These are phyloP conservation scores for Yamadazyma laniorum DNA, from an alignment of 805 yeast genomes.

Conservation along the genomic window DNA sequence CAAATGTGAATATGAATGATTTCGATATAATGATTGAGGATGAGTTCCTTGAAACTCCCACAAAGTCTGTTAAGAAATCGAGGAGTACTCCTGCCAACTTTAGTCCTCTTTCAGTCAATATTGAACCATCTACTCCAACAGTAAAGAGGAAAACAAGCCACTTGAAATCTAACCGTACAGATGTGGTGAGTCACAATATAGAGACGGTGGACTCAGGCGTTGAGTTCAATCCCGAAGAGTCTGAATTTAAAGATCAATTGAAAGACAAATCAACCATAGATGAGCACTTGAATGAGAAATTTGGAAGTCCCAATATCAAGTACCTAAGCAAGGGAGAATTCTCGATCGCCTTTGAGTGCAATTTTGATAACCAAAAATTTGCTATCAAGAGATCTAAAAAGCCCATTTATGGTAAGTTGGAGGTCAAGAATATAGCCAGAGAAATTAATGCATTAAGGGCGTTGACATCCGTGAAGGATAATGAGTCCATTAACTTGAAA, in stretches of 20 bases:
- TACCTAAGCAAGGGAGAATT: constrained; percentile 85
- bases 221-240: not conserved
- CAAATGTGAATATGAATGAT: constrained; percentile 6
- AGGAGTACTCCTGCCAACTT: constrained; percentile 29
- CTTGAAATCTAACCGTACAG: not conserved
- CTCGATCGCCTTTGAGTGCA: constrained; percentile 81
- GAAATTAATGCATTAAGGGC: constrained; percentile 71
- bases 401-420: constrained; percentile 50
- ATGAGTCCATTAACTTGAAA: constrained; percentile 27
- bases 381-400: constrained; percentile 88
- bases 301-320: constrained; percentile 57
- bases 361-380: constrained; percentile 62
- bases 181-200: not conserved
- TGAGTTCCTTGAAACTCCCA: constrained; percentile 38
- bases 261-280: constrained; percentile 24
- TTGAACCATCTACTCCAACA: constrained; percentile 6
- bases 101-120: constrained; percentile 6
- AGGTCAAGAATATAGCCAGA: constrained; percentile 60
- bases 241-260: constrained; percentile 2
- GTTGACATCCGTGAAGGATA: constrained; percentile 38
- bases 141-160: constrained; percentile 3
- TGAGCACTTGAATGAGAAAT: constrained; percentile 46
- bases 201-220: not conserved
- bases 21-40: constrained; percentile 13
- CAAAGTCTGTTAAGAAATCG: constrained; percentile 31